phyloP scores from a whole-genome alignment of 1,139 yeast genomes.

The Kodamaea arcana region DNA sequence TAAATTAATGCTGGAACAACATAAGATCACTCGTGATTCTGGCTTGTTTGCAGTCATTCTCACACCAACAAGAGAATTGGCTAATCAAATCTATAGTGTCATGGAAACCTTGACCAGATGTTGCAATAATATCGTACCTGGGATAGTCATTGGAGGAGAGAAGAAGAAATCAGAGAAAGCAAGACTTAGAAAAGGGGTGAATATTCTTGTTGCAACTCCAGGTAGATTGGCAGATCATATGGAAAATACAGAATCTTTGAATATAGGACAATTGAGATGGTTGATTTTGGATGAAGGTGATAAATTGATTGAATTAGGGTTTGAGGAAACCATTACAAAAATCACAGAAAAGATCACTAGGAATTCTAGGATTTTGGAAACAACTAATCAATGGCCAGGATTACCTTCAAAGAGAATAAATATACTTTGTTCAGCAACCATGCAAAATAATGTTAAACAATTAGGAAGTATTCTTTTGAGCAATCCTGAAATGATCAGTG shows the following conservation, averaged over 20 bases:
- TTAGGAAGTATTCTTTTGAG: slow-evolving; percentile 73
- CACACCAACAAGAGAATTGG: slow-evolving; percentile 92
- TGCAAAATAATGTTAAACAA: slow-evolving; percentile 73
- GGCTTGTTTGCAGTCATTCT: slow-evolving; percentile 86
- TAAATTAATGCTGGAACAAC: slow-evolving; percentile 53
- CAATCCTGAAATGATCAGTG: slow-evolving; percentile 65
- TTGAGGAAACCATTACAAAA: slow-evolving; percentile 84
- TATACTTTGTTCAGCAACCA: slow-evolving; percentile 90
- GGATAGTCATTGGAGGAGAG: slow-evolving; percentile 92
- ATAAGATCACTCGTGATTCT: slow-evolving; percentile 57
- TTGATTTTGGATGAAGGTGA: slow-evolving; percentile 94
- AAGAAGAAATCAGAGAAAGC: slow-evolving; percentile 92
- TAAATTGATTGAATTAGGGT: slow-evolving; percentile 88
- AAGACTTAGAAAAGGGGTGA: slow-evolving; percentile 82
- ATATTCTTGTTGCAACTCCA: slow-evolving; percentile 86
- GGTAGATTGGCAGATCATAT: slow-evolving; percentile 91
- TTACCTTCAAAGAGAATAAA: slow-evolving; percentile 72
- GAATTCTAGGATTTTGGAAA: slow-evolving; percentile 37
- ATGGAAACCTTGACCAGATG: slow-evolving; percentile 66
- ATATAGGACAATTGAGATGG: slow-evolving; percentile 72
- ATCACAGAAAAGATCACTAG: slow-evolving; percentile 59
- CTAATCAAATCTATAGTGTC: slow-evolving; percentile 85
- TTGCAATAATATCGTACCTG: slow-evolving; percentile 83
- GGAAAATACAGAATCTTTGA: slow-evolving; percentile 72
- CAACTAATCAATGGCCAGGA: slow-evolving; percentile 39